Base-by-base conservation (phyloP, 1,139 yeast genomes). In the Lodderomyces pseudojiufengensis region DNA sequence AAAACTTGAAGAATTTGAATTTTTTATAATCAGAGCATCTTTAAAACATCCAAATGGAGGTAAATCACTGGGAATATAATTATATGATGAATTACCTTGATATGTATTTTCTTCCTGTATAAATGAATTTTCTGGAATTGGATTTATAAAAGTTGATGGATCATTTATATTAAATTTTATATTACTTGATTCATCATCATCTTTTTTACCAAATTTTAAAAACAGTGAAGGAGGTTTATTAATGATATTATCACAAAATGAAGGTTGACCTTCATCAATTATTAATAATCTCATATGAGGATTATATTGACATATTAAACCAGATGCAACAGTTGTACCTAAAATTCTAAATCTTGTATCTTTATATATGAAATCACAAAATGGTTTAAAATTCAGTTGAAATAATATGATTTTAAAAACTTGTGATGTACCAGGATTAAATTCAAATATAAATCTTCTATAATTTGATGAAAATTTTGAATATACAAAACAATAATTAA, bases 21-120 rank as follows among this genome's bases (percentile, higher is more conserved):
- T 5, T 18, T 18, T 7, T 4, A 32, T 26, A 21, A 20, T n/a
- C n/a, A 55, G 33, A 0, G 62, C 45, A 39, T 67, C 71, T 33
- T 51, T 55, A 34, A 59, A 63, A 3, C 49, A 44, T 2, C 72
- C 73, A 50, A 70, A 69, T 1, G 74, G 74, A 0, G 75, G 76
- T 33, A 59, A 41, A 20, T 59, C 50, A 39, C 54, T 51, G 12
- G 71, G 64, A 10, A 64, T 51, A 41, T 55, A 61, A 9, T 46
- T 40, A 32, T 41, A 40, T 9, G 38, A 37, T 33, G 41, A 25
- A 11, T 33, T n/a, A n/a, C n/a, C n/a, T 24, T 6, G 15, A 22
- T 5, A 31, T 8, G 20, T 16, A 22, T 27, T 24, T 20, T 40
- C 39, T 10, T 35, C 41, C 5, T 12, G 25, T 2, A 43, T 37